Evolutionary conservation across 352 stramenopile genomes (phyloP).

Genomic region (Pilasporangium apinafurcum): DNA sequence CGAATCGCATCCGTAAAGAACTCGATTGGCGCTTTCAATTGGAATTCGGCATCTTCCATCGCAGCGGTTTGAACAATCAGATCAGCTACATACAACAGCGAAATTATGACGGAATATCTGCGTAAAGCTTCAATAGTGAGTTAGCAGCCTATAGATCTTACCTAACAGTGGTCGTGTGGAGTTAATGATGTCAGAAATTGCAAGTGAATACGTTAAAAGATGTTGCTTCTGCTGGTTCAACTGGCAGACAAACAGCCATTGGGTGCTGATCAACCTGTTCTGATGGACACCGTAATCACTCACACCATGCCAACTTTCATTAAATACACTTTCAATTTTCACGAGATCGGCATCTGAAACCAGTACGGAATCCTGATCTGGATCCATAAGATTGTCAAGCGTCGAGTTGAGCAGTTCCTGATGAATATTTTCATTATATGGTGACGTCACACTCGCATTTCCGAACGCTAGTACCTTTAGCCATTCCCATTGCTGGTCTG

Average conservation of each 20-base stretch:
- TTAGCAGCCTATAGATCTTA: neutral
- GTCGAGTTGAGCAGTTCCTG: slow-evolving; percentile 47
- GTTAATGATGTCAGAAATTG: slow-evolving; percentile 20
- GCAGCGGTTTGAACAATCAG: slow-evolving; percentile 27
- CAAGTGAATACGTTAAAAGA: slow-evolving; percentile 24
- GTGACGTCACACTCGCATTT: slow-evolving; percentile 31
- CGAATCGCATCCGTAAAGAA: slow-evolving; percentile 50
- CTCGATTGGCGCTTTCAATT: slow-evolving; percentile 47
- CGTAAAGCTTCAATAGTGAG: too few species aligned
- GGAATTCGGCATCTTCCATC: slow-evolving; percentile 54
- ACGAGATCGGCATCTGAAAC: slow-evolving; percentile 24
- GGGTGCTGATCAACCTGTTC: slow-evolving; percentile 33
- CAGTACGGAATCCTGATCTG: slow-evolving; percentile 22
- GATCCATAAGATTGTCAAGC: slow-evolving; percentile 27
- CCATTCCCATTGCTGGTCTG: slow-evolving; percentile 10
- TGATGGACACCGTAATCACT: slow-evolving; percentile 23
- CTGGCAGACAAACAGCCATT: slow-evolving; percentile 39
- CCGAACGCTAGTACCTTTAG: slow-evolving; percentile 28
- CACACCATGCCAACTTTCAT: slow-evolving; percentile 41
- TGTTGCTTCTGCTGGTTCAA: slow-evolving; percentile 38
- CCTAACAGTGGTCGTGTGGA: slow-evolving; percentile 27
- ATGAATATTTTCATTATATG: slow-evolving; percentile 40
- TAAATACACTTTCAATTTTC: slow-evolving; percentile 42
- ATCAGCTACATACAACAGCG: slow-evolving; percentile 12
- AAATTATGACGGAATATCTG: too few species aligned